Percentiles rank a stretch among this genome's conserved stretches.
Evolutionary conservation across 345 rosid genomes (phyloP).

Genomic region (Bruguiera parviflora): DNA sequence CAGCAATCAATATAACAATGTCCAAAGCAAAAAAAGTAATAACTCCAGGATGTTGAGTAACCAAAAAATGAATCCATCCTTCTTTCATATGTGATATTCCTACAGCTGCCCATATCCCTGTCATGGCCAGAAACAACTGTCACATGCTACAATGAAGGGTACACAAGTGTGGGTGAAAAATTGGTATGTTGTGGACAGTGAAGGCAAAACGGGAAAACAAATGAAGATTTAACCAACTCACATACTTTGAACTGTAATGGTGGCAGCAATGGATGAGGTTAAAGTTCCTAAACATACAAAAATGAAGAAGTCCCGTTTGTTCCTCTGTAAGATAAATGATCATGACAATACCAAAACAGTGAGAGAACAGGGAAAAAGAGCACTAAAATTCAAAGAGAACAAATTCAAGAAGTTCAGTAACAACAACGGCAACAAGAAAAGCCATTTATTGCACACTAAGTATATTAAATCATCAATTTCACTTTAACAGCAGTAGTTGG

Average conservation of each 20-base stretch:
- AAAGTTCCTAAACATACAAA: slow-evolving; percentile 64
- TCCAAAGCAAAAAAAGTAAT: slow-evolving; percentile 62
- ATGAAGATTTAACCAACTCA: slow-evolving; percentile 3
- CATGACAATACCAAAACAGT: neutral
- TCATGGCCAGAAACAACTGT: slow-evolving; percentile 15
- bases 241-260: slow-evolving; percentile 73
- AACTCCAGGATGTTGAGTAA: slow-evolving; percentile 63
- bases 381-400: neutral
- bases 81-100: slow-evolving; percentile 34
- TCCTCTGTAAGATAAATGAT: slow-evolving; percentile 52
- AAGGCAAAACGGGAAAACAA: neutral
- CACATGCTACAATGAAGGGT: neutral
- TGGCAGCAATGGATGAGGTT: slow-evolving; percentile 49
- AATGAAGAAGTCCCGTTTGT: slow-evolving; percentile 82
- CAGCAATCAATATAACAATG: slow-evolving; percentile 46
- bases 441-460: no score
- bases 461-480: no score
- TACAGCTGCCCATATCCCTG: slow-evolving; percentile 66
- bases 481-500: no score
- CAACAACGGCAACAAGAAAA: neutral
- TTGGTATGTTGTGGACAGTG: neutral
- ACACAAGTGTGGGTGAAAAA: neutral
- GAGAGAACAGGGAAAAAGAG: neutral
- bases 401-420: neutral
- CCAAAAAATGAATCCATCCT: slow-evolving; percentile 58